Evolutionary conservation across 2,329 filamentous ascomycete genomes (phyloP).

Genomic region (Pseudogymnoascus sp.): DNA sequence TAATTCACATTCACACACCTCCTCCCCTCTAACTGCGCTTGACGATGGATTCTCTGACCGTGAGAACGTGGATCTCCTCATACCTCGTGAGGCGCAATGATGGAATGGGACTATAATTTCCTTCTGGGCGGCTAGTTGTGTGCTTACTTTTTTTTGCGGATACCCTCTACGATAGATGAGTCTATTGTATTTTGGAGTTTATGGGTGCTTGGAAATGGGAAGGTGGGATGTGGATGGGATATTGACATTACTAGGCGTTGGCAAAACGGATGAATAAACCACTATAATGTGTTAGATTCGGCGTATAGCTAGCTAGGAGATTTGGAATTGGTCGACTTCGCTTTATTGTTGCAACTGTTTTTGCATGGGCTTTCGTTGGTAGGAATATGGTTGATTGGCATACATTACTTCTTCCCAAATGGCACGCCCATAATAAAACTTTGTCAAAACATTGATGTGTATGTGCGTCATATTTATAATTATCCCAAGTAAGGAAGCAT

Average conservation of each 20-base stretch:
- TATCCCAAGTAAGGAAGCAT: slow-evolving; percentile 1
- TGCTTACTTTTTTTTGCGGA: not conserved
- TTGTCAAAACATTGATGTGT: not conserved
- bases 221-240: not conserved
- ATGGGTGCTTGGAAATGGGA: not conserved
- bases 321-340: not conserved
- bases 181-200: not conserved
- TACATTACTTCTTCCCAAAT: not conserved
- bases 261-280: not conserved
- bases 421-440: not conserved
- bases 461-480: slow-evolving; percentile 6
- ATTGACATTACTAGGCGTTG: not conserved
- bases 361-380: not conserved
- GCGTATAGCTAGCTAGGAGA: not conserved
- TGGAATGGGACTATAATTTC: not conserved
- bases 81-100: not conserved
- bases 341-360: not conserved
- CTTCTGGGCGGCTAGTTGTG: not conserved
- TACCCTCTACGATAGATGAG: not conserved
- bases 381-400: not conserved
- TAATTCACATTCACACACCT: not conserved
- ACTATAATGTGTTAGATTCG: not conserved
- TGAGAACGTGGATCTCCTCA: not conserved
- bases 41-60: not conserved
- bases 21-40: not conserved